A percentile compares a stretch with the other conserved stretches of the same genome.
phyloP scores from a whole-genome alignment of 2,329 filamentous ascomycete genomes.

The Aureobasidium sp. region DNA sequence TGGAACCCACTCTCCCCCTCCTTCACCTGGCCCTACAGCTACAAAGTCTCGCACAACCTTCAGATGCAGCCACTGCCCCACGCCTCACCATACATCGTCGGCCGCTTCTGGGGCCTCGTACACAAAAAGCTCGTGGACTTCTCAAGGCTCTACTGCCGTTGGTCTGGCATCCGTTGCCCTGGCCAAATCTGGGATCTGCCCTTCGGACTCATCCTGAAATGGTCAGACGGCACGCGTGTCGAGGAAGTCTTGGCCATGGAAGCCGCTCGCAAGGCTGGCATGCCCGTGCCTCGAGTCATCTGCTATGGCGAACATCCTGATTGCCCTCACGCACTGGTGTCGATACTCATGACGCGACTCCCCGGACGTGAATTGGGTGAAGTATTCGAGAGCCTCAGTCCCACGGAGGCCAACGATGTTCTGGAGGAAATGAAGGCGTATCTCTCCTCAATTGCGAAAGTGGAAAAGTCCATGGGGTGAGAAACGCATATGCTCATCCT shows the following conservation, averaged over 20 bases:
- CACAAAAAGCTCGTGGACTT: neutral
- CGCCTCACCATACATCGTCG: neutral
- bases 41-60: neutral
- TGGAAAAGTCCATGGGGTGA: neutral
- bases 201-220: constrained; percentile 5
- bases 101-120: neutral
- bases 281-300: neutral
- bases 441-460: neutral
- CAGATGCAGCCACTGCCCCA: neutral
- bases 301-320: neutral
- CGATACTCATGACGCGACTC: neutral
- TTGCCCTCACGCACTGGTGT: neutral
- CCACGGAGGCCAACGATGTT: neutral
- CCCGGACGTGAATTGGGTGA: neutral
- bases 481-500: neutral
- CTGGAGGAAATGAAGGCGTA: neutral
- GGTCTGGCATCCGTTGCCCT: neutral
- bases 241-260: neutral
- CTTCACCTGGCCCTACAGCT: neutral
- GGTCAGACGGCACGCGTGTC: neutral
- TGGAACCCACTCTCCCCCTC: neutral
- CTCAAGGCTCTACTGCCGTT: neutral
- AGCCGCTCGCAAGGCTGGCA: neutral
- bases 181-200: constrained; percentile 9
- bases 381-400: neutral